Percentiles rank a stretch among this genome's conserved stretches.
Conservation (phyloP, 2,329 filamentous ascomycete genomes). For the Pseudogymnoascus sp. region DNA sequence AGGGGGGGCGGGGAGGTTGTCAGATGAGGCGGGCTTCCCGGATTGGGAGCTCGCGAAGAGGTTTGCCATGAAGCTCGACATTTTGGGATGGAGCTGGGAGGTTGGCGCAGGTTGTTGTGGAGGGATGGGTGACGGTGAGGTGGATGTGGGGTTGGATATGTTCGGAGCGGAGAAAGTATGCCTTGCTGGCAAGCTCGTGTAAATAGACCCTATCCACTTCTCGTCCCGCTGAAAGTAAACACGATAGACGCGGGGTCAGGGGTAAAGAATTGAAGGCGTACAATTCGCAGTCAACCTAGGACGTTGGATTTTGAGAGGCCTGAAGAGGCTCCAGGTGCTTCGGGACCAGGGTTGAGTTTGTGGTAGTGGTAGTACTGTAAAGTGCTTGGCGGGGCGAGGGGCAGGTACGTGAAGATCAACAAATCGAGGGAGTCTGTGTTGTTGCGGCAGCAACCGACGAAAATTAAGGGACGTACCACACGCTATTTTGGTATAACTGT, state of each 20-base stretch:
- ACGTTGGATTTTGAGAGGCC: background rate
- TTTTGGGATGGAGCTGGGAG: constrained; percentile 11
- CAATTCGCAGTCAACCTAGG: background rate
- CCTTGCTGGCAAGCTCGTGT: background rate
- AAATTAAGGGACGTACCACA: background rate
- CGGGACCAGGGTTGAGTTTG: background rate
- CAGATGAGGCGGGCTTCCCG: constrained; percentile 16
- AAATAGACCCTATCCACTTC: background rate
- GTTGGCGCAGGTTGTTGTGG: background rate
- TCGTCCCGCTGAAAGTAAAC: background rate
- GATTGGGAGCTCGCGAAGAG: constrained; percentile 27
- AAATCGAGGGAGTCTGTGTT: background rate
- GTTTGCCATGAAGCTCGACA: constrained; percentile 32
- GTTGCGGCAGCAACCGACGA: background rate
- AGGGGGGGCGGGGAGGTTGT: constrained; percentile 38
- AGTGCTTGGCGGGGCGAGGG: background rate
- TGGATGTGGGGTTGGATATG: background rate
- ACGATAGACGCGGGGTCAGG: background rate
- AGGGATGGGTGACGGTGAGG: background rate
- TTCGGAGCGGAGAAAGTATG: background rate
- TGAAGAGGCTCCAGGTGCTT: background rate
- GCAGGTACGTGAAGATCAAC: background rate
- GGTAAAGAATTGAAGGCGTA: background rate
- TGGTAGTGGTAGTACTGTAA: background rate
- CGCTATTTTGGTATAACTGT: background rate